Percentiles rank a stretch among this genome's conserved stretches.
Conservation (phyloP, 257 asterid genomes). For the Solanum corneliomulleri region DNA sequence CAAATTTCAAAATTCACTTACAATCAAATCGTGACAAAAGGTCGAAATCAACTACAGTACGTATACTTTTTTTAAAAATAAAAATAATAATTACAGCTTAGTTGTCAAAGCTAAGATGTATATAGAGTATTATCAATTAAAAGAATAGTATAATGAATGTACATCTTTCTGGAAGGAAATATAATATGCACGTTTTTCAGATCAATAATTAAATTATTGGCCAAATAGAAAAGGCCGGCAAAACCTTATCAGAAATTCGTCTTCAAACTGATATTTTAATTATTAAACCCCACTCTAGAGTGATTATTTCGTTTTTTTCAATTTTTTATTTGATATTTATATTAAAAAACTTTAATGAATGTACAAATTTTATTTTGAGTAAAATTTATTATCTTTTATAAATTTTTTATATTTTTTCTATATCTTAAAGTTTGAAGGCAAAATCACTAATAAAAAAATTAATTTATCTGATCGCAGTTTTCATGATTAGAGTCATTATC, state of each 20-base stretch:
- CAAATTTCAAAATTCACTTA: neutral
- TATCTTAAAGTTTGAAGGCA: too few relatives aligned
- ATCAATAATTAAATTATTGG: neutral
- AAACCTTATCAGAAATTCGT: neutral
- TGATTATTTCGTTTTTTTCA: neutral
- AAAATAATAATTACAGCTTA: neutral
- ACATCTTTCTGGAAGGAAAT: neutral
- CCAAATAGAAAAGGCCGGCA: neutral
- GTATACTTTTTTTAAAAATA: too few relatives aligned
- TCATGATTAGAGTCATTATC: neutral
- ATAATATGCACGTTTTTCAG: neutral
- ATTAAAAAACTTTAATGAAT: accelerated
- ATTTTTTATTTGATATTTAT: neutral
- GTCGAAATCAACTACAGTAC: neutral
- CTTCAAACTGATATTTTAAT: neutral
- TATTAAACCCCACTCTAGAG: neutral
- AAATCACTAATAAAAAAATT: too few relatives aligned
- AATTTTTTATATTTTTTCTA: too few relatives aligned
- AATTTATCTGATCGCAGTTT: neutral
- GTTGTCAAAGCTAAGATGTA: neutral
- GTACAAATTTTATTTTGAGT: accelerated
- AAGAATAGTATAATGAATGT: neutral
- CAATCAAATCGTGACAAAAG: neutral
- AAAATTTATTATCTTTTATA: accelerated
- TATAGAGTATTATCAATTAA: neutral